Conservation (phyloP, 257 asterid genomes). For the Przewalskia tangutica region DNA sequence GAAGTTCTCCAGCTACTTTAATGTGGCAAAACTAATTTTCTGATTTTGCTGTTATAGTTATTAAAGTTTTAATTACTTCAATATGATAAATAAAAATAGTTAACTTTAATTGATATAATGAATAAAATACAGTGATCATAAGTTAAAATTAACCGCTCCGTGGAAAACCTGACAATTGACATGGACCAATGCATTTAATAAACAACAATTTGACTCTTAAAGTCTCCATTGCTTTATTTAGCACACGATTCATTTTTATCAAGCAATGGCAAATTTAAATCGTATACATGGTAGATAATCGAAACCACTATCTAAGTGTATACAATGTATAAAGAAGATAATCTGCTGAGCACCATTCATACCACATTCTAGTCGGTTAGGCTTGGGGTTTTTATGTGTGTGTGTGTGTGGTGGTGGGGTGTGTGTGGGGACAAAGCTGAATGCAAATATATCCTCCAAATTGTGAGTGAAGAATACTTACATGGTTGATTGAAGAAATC, state of each 20-base stretch:
- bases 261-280: neutral
- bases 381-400: neutral
- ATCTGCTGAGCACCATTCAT: neutral
- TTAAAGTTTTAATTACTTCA: neutral
- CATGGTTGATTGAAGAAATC: conserved; percentile 54
- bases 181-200: neutral
- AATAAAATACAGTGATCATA: neutral
- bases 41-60: neutral
- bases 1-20: neutral
- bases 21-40: neutral
- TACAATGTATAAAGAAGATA: neutral
- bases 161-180: neutral
- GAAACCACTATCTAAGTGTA: neutral
- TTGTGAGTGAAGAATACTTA: conserved; percentile 27
- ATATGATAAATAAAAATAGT: neutral
- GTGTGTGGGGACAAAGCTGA: neutral
- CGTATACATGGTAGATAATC: conserved; percentile 2
- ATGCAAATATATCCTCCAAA: neutral
- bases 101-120: neutral
- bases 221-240: neutral
- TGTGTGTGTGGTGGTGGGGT: neutral
- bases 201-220: neutral
- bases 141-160: neutral
- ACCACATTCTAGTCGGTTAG: neutral
- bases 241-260: too few species aligned